Conservation (phyloP, 2,329 filamentous ascomycete species). For the Trichophyton verrucosum region DNA sequence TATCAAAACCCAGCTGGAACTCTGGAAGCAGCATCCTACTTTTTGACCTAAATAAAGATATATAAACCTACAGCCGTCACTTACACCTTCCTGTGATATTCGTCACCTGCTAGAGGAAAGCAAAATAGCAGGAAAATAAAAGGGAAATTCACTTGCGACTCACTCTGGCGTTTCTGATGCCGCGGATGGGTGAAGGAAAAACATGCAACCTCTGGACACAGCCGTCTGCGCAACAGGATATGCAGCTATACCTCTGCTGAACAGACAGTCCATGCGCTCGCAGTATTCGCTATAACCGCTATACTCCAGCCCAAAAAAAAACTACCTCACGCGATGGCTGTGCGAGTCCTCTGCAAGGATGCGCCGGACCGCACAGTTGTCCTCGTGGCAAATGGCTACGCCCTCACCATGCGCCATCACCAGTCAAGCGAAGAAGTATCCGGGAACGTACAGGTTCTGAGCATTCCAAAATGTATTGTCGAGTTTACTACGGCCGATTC, state of each 20-base stretch:
- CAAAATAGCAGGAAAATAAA: background rate
- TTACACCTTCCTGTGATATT: background rate
- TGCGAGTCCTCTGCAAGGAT: conserved; percentile 74
- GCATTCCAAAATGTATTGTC: conserved; percentile 62
- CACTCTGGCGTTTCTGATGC: background rate
- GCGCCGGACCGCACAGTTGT: conserved; percentile 78
- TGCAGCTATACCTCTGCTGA: background rate
- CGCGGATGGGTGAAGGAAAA: background rate
- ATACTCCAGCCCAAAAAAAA: background rate
- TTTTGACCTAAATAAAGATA: background rate
- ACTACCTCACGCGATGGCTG: conserved; percentile 37
- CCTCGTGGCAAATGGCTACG: conserved; percentile 65
- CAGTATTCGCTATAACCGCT: background rate
- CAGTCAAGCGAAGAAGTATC: conserved; percentile 36
- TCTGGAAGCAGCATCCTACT: background rate
- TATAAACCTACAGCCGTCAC: background rate
- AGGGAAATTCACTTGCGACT: background rate
- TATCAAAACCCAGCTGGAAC: background rate
- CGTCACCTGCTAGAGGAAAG: no score
- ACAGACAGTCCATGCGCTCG: background rate
- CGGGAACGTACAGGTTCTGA: conserved; percentile 21
- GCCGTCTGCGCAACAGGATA: background rate
- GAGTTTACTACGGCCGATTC: conserved; percentile 57
- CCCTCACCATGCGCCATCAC: conserved; percentile 71
- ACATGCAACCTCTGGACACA: background rate